Conservation (phyloP, 768 basidiomycete species). For the Leccinum incarnatum region DNA sequence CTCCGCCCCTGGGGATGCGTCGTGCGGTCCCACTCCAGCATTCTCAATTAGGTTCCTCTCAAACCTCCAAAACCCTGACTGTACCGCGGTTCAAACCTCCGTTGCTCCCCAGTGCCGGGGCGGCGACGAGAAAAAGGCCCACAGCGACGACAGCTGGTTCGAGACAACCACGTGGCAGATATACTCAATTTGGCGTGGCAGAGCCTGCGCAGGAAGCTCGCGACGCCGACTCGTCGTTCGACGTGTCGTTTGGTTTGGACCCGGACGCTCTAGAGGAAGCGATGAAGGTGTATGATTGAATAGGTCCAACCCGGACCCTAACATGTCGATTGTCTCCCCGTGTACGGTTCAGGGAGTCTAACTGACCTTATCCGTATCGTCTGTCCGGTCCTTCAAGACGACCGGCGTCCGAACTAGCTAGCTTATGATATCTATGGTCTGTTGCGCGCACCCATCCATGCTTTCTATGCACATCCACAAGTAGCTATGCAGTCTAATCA, state of each 20-base stretch:
- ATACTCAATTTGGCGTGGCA: neutral
- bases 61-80: slow-evolving; percentile 13
- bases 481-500: neutral
- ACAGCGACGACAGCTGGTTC: neutral
- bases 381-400: neutral
- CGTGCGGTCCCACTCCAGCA: slow-evolving; percentile 15
- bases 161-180: neutral
- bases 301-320: neutral
- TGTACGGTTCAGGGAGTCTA: neutral
- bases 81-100: slow-evolving; percentile 32
- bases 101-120: slow-evolving; percentile 10
- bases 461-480: neutral
- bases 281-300: slow-evolving; percentile 32
- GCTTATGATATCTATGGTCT: neutral
- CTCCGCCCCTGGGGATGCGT: slow-evolving; percentile 31
- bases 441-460: neutral
- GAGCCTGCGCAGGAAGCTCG: neutral
- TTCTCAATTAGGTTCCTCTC: slow-evolving; percentile 23
- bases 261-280: slow-evolving; percentile 29
- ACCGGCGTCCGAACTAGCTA: neutral
- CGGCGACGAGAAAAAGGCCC: neutral
- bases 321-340: neutral
- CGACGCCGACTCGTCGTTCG: slow-evolving; percentile 32
- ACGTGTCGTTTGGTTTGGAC: slow-evolving; percentile 32
- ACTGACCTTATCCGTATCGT: neutral